phyloP scores from a whole-genome alignment of 768 basidiomycete species.

The Rhodotorula toruloides region DNA sequence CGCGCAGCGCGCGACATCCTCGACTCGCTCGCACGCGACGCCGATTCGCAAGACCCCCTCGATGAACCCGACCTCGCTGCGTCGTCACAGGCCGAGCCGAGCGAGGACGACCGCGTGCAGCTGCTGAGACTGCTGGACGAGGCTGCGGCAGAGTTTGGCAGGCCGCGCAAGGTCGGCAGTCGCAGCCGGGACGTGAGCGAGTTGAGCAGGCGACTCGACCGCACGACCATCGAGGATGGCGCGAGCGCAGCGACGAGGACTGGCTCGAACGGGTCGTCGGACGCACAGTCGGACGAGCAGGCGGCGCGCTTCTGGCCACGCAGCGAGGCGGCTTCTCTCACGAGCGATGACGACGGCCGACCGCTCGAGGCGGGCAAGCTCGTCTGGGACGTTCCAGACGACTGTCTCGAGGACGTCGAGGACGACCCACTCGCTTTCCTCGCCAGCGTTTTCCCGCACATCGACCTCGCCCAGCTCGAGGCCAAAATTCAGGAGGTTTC shows the following conservation, averaged over 20 bases:
- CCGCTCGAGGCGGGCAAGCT: neutral
- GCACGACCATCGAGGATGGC: constrained; percentile 9
- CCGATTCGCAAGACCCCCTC: constrained; percentile 17
- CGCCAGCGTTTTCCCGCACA: constrained; percentile 32
- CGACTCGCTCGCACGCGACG: constrained; percentile 28
- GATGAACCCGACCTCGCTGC: neutral
- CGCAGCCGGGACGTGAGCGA: constrained; percentile 27
- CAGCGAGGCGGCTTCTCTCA: constrained; percentile 6
- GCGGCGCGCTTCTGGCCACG: constrained; percentile 20
- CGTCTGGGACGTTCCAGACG: constrained; percentile 8
- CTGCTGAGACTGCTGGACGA: neutral
- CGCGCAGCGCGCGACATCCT: constrained; percentile 4
- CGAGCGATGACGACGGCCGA: constrained; percentile 16
- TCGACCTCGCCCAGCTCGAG: constrained; percentile 17
- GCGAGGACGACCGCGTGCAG: neutral
- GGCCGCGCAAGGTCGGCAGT: neutral
- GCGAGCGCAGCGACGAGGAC: neutral
- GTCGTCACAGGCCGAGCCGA: neutral
- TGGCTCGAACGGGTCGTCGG: neutral
- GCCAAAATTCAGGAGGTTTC: constrained; percentile 9
- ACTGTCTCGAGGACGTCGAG: constrained; percentile 4
- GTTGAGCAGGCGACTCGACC: constrained; percentile 22
- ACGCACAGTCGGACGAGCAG: neutral
- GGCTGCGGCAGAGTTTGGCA: neutral
- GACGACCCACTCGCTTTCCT: constrained; percentile 38